Percentiles rank a stretch among this genome's conserved stretches.
These are phyloP conservation scores for Ophiognomonia clavigignenti-juglandacearum DNA, from an alignment of 2,329 filamentous ascomycete species.

Conservation along the genomic window DNA sequence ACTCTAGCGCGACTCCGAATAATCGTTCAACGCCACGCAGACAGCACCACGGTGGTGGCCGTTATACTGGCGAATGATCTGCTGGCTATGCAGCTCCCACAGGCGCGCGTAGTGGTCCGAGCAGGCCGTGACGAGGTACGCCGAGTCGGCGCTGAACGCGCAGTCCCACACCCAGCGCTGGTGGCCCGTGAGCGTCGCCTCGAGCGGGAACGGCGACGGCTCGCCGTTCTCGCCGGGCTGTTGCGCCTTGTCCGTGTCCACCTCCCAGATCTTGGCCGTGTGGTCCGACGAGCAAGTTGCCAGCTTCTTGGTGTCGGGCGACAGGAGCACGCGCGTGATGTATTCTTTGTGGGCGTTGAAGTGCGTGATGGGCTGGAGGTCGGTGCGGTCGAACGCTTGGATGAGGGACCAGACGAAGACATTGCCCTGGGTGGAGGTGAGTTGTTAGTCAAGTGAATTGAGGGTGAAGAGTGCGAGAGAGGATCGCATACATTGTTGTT, in stretches of 20 bases:
- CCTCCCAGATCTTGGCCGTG: slow-evolving; percentile 92
- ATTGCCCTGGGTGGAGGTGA: slow-evolving; percentile 60
- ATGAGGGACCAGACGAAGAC: slow-evolving; percentile 97
- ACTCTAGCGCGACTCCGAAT: slow-evolving; percentile 52
- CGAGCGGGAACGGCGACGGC: slow-evolving; percentile 66
- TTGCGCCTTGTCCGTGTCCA: slow-evolving; percentile 58
- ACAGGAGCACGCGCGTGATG: slow-evolving; percentile 86
- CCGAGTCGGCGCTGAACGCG: slow-evolving; percentile 87
- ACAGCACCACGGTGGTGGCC: slow-evolving; percentile 89
- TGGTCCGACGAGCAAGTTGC: slow-evolving; percentile 93
- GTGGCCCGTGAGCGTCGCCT: slow-evolving; percentile 83
- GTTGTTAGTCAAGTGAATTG: not conserved
- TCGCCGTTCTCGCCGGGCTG: slow-evolving; percentile 27
- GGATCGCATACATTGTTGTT: slow-evolving; percentile 68
- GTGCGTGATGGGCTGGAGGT: slow-evolving; percentile 79
- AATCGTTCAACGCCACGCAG: slow-evolving; percentile 89
- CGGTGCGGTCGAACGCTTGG: slow-evolving; percentile 75
- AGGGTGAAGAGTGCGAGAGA: not conserved
- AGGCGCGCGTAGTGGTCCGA: slow-evolving; percentile 89
- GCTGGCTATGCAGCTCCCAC: slow-evolving; percentile 83
- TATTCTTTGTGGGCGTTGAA: slow-evolving; percentile 90
- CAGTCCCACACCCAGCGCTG: slow-evolving; percentile 98
- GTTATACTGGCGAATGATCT: slow-evolving; percentile 92
- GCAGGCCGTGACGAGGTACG: slow-evolving; percentile 89
- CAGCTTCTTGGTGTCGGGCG: slow-evolving; percentile 88